A percentile compares a stretch with the other conserved stretches of the same genome.
phyloP scores from a whole-genome alignment of 768 basidiomycete genomes.

The Trametopsis cervina region DNA sequence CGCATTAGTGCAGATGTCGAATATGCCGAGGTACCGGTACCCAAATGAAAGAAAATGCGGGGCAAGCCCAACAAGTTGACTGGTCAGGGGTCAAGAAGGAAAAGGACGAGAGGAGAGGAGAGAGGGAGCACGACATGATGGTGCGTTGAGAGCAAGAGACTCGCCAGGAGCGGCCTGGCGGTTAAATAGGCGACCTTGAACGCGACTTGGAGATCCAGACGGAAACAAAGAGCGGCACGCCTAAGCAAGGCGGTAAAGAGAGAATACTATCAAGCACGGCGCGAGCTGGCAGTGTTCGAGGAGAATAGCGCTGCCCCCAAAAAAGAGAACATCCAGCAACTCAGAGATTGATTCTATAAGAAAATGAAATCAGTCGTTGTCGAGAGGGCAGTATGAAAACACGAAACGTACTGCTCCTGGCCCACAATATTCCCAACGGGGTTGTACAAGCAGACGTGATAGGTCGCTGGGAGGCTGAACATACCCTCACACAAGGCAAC shows the following conservation, averaged over 20 bases:
- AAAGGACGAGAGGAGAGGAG: not conserved
- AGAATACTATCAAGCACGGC: not conserved
- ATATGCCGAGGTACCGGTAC: not conserved
- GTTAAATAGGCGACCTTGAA: too few species aligned
- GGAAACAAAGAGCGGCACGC: not conserved
- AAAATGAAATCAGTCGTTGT: not conserved
- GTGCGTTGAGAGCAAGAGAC: not conserved
- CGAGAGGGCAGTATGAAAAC: not conserved
- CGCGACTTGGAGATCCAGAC: not conserved
- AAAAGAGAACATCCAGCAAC: not conserved
- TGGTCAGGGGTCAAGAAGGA: not conserved
- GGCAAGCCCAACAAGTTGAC: not conserved
- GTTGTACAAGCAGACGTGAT: constrained; percentile 60
- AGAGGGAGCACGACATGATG: not conserved
- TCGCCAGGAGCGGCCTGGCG: not conserved
- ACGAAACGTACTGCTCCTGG: constrained; percentile 41
- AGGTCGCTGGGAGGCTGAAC: constrained; percentile 43
- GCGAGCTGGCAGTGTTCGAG: not conserved
- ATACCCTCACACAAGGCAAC: constrained; percentile 45
- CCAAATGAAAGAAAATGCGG: not conserved
- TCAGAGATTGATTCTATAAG: not conserved
- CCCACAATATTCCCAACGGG: constrained; percentile 63
- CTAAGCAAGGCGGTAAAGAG: not conserved
- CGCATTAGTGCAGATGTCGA: not conserved
- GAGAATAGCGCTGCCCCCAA: not conserved